Evolutionary conservation across 495 filamentous ascomycete species (phyloP).

Genomic region (Penicillium coprophilum): DNA sequence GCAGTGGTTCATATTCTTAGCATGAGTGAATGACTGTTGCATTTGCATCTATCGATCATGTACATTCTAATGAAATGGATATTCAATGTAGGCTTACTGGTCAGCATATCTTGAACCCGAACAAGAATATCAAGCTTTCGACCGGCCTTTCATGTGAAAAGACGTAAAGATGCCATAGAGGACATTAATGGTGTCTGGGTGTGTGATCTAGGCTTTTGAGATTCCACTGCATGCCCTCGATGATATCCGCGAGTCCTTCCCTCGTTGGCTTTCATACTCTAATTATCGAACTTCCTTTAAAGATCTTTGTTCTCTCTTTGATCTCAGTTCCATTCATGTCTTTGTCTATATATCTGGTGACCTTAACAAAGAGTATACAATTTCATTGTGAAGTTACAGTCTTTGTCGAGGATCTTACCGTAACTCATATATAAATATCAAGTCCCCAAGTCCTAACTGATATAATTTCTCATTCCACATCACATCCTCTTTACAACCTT

Average conservation of each 20-base stretch:
- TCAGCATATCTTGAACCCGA: background rate
- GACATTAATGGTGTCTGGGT: background rate
- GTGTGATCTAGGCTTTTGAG: background rate
- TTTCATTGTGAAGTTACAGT: background rate
- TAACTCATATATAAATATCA: slow-evolving; percentile 1
- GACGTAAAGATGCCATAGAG: background rate
- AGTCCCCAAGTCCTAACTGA: background rate
- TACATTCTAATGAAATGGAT: background rate
- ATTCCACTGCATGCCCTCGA: background rate
- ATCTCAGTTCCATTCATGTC: background rate
- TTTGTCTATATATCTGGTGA: slow-evolving; percentile 1
- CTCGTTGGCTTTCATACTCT: background rate
- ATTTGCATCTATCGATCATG: background rate
- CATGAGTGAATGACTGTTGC: slow-evolving; percentile 4
- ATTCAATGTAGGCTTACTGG: background rate
- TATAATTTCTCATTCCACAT: background rate
- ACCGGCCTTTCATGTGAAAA: background rate
- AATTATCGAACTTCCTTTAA: background rate
- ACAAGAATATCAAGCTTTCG: background rate
- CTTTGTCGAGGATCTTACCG: background rate
- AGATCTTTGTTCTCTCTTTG: background rate
- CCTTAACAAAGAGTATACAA: background rate
- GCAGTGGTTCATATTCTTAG: background rate
- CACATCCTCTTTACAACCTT: background rate
- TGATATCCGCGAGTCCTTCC: background rate